Evolutionary conservation across 192 early-diverging fungal species (phyloP).

Genomic region (Chytriomyces hyalinus): DNA sequence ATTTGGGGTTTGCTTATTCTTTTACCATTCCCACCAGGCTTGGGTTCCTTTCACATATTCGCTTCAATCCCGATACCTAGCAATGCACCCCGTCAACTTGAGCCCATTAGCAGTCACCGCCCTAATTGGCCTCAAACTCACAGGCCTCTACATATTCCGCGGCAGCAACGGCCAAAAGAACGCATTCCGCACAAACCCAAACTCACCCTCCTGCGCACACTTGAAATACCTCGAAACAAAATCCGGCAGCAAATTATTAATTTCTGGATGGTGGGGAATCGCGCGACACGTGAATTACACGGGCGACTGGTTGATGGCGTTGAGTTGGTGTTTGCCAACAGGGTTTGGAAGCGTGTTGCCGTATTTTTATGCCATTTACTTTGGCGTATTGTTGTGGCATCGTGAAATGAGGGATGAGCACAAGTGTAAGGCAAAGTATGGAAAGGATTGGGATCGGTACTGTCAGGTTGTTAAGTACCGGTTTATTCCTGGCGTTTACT

Average conservation of each 20-base stretch:
- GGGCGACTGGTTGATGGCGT: constrained; percentile 90
- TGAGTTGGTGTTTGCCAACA: constrained; percentile 88
- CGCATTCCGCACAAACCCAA: constrained; percentile 72
- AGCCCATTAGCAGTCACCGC: constrained; percentile 21
- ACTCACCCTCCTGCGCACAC: constrained; percentile 54
- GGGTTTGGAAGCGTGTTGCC: constrained; percentile 81
- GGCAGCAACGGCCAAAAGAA: constrained; percentile 91
- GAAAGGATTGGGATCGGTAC: constrained; percentile 91
- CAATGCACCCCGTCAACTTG: constrained; percentile 70
- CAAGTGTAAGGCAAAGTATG: constrained; percentile 91
- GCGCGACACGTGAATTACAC: constrained; percentile 95
- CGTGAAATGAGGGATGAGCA: constrained; percentile 87
- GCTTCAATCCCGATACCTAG: constrained; percentile 87
- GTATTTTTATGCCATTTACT: constrained; percentile 95
- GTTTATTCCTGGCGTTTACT: constrained; percentile 74
- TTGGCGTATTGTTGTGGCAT: constrained; percentile 89
- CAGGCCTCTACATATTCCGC: constrained; percentile 88
- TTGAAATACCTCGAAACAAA: constrained; percentile 86
- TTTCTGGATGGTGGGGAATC: constrained; percentile 93
- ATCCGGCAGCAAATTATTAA: constrained; percentile 78
- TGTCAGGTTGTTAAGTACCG: constrained; percentile 77
- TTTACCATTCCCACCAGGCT: constrained; percentile 48
- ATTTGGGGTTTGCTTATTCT: neutral
- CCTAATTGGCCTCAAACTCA: constrained; percentile 64
- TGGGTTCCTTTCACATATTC: constrained; percentile 94